Evolutionary conservation across 176 grass and related monocot species (phyloP).

Genomic region (Guadua angustifolia): DNA sequence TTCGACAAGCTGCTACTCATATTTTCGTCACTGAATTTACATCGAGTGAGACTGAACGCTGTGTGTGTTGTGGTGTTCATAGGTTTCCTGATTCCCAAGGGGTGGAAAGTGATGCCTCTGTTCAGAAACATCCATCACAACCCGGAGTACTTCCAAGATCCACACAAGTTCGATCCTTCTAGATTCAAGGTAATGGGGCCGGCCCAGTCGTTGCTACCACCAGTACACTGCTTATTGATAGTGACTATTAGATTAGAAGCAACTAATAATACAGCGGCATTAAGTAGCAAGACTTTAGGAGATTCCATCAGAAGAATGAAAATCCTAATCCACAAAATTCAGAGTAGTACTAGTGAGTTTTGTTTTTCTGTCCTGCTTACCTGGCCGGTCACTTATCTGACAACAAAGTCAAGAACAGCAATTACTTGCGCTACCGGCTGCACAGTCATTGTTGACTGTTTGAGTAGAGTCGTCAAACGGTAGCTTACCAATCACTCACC

Average conservation of each 20-base stretch:
- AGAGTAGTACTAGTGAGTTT: neutral
- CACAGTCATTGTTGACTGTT: constrained; percentile 43
- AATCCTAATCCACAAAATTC: neutral
- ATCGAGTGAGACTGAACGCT: neutral
- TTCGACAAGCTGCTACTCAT: neutral
- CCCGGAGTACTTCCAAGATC: constrained; percentile 81
- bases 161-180: constrained; percentile 80
- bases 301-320: neutral
- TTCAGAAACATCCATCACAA: constrained; percentile 95
- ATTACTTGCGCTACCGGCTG: neutral
- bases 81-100: constrained; percentile 95
- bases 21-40: constrained; percentile 3
- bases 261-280: neutral
- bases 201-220: neutral
- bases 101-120: constrained; percentile 99
- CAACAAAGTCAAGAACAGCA: constrained; percentile 23
- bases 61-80: neutral
- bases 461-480: constrained; percentile 26
- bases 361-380: neutral
- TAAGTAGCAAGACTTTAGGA: neutral
- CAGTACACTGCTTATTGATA: neutral
- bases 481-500: neutral
- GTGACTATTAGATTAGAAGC: neutral
- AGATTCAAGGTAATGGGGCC: constrained; percentile 72
- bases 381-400: neutral